Evolutionary conservation across 108 stramenopile species (phyloP).

Genomic region (Cyclotella cryptica): DNA sequence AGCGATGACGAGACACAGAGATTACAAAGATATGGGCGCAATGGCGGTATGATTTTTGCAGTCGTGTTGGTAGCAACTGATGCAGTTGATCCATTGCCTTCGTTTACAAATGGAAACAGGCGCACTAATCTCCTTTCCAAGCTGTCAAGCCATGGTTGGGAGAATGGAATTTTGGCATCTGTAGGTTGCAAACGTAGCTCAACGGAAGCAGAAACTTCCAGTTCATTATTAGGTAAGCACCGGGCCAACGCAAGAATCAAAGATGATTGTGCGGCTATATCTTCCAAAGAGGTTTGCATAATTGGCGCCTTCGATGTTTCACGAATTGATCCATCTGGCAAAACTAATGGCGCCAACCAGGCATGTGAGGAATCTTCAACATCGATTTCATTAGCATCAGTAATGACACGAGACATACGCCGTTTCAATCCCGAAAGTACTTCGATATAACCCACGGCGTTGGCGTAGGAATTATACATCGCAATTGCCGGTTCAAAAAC

Average conservation of each 20-base stretch:
- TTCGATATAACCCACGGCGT: conserved; percentile 77
- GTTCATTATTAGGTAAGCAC: conserved; percentile 21
- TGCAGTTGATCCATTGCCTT: conserved; percentile 15
- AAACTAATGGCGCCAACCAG: conserved; percentile 41
- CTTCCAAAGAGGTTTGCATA: conserved; percentile 30
- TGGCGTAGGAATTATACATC: conserved; percentile 75
- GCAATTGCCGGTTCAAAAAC: conserved; percentile 70
- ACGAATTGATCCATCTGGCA: conserved; percentile 20
- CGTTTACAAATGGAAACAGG: conserved; percentile 52
- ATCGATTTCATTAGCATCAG: conserved; percentile 4
- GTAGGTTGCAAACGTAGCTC: conserved; percentile 83
- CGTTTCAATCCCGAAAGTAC: conserved; percentile 73
- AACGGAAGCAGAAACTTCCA: conserved; percentile 79
- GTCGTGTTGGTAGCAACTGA: neutral
- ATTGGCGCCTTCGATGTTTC: neutral
- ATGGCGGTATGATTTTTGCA: conserved; percentile 30
- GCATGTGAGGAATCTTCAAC: conserved; percentile 30
- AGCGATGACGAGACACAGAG: conserved; percentile 74
- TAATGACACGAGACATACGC: conserved; percentile 57
- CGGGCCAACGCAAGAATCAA: conserved; percentile 72
- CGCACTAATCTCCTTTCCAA: conserved; percentile 68
- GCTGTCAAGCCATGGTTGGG: conserved; percentile 80
- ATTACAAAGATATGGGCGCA: conserved; percentile 87
- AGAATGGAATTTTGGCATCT: conserved; percentile 90
- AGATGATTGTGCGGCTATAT: conserved; percentile 64